A percentile compares a stretch with the other conserved stretches of the same genome.
Conservation (phyloP, 2,329 filamentous ascomycete genomes). For the Aspergillaceae sp. region DNA sequence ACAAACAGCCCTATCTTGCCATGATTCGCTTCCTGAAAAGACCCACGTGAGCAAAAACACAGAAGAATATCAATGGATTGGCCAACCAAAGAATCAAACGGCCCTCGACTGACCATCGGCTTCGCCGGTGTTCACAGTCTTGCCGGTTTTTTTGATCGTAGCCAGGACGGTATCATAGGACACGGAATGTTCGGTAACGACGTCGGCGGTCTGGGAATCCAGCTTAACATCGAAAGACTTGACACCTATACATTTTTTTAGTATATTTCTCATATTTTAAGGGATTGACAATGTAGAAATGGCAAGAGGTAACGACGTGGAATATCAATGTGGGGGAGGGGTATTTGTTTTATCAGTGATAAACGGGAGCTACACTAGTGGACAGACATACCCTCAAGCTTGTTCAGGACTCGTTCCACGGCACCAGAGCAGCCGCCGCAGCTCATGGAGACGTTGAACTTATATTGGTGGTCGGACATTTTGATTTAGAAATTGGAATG, state of each 20-base stretch:
- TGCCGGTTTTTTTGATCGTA: conserved; percentile 92
- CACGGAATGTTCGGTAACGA: conserved; percentile 61
- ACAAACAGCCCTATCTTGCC: no score
- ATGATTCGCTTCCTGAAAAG: no score
- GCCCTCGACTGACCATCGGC: conserved; percentile 34
- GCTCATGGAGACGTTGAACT: conserved; percentile 89
- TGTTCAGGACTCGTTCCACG: conserved; percentile 83
- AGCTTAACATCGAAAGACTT: conserved; percentile 81
- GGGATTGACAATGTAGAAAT: background rate
- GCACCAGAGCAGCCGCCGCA: conserved; percentile 95
- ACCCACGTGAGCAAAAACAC: no score
- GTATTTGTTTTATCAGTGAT: background rate
- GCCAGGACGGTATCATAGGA: conserved; percentile 72
- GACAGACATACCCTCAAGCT: conserved; percentile 64
- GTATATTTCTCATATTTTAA: background rate
- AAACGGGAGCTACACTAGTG: background rate
- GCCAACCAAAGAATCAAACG: conserved; percentile 19
- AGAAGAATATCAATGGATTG: background rate
- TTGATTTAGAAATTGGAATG: conserved; percentile 15
- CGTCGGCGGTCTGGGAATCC: conserved; percentile 71
- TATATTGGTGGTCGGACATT: conserved; percentile 82
- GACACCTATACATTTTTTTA: conserved; percentile 52
- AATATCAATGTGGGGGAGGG: background rate
- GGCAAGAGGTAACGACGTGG: background rate
- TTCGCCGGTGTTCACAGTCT: conserved; percentile 65